Conservation (phyloP, 148 eudicot species). For the Amaranthus palmeri region DNA sequence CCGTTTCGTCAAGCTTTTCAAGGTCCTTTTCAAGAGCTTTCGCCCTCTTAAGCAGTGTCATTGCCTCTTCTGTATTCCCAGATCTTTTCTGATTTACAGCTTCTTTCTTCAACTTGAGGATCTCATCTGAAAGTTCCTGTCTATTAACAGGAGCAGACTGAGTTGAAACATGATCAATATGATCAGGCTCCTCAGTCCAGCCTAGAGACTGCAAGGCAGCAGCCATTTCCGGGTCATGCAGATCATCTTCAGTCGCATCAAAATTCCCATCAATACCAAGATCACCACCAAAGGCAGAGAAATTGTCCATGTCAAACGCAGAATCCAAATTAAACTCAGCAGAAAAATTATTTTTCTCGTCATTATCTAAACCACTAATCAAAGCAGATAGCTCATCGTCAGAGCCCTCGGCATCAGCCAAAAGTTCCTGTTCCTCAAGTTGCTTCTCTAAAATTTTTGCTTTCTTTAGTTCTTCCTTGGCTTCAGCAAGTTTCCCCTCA, state of each 20-base stretch:
- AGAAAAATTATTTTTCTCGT: slow-evolving; percentile 41
- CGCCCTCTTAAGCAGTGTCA: slow-evolving; percentile 65
- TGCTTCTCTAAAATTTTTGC: slow-evolving; percentile 90
- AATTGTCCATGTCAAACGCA: slow-evolving; percentile 41
- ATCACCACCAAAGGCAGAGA: slow-evolving; percentile 44
- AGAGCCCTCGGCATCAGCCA: slow-evolving; percentile 78
- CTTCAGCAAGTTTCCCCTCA: slow-evolving; percentile 80
- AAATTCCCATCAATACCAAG: slow-evolving; percentile 46
- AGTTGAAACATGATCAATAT: slow-evolving; percentile 18
- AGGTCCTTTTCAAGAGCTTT: slow-evolving; percentile 68
- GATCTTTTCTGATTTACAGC: slow-evolving; percentile 64
- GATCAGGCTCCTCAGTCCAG: slow-evolving; percentile 61
- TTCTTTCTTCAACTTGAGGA: slow-evolving; percentile 64
- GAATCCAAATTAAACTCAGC: slow-evolving; percentile 28
- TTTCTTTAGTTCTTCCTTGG: slow-evolving; percentile 85
- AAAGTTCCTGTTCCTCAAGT: slow-evolving; percentile 85
- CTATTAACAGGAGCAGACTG: slow-evolving; percentile 26
- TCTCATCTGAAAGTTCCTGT: slow-evolving; percentile 40
- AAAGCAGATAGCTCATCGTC: slow-evolving; percentile 82
- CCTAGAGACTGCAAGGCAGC: slow-evolving; percentile 78
- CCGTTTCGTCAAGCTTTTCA: slow-evolving; percentile 25
- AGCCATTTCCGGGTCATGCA: slow-evolving; percentile 80
- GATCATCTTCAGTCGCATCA: slow-evolving; percentile 75
- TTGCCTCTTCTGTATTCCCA: slow-evolving; percentile 62
- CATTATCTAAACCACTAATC: slow-evolving; percentile 58